Evolutionary conservation across 1,284 basidiomycete species (phyloP), one percentile per base, ranked within the genome.

Genomic region (Bondarzewia mesenterica): DNA sequence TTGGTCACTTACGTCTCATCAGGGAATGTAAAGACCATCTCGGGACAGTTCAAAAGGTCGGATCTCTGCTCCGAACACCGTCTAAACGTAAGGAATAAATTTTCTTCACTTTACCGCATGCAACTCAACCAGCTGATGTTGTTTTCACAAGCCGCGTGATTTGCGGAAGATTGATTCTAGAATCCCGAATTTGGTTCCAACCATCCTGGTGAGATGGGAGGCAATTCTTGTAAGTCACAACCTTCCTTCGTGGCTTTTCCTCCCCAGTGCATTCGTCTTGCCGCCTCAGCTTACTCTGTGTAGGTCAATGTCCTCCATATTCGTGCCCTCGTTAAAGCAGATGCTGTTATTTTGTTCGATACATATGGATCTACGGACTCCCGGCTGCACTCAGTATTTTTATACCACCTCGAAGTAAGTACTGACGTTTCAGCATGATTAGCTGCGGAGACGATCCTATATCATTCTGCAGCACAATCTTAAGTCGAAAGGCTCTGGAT

Each of bases 141-240:
- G 50, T 47, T 38, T 48, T 46, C 42, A 29, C 16, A 63, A 97
- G 88, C 89, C 93, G 54, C 87, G 95, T 72, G 95, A 99, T 69
- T 74, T 99, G 38, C 85, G 95, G 50, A 97, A 97, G 72, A 92
- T 99, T 58, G 95, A 98, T 71, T 93, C 90, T 12, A 77, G 93
- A 54, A 81, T 94, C 51, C 93, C 93, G 18, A 96, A 94, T 65
- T 79, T 95, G 49, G 91, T 98, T 14, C 94, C 95, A 26, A 93
- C 92, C 35, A 96, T 98, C 60, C 77, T 99, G 41, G 82, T 90
- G 38, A 78, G 95, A 52, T 84, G 85, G 59, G 85, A 91, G 63
- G 91, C 89, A 43, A 86, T 98, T 55, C 74, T 97, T 53, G 89
- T 89, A 61, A 52, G 81, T 71, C 22, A 14, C 36, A 42, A 43